phyloP scores from a whole-genome alignment of 768 basidiomycete genomes.

The Tricholoma matsutake region DNA sequence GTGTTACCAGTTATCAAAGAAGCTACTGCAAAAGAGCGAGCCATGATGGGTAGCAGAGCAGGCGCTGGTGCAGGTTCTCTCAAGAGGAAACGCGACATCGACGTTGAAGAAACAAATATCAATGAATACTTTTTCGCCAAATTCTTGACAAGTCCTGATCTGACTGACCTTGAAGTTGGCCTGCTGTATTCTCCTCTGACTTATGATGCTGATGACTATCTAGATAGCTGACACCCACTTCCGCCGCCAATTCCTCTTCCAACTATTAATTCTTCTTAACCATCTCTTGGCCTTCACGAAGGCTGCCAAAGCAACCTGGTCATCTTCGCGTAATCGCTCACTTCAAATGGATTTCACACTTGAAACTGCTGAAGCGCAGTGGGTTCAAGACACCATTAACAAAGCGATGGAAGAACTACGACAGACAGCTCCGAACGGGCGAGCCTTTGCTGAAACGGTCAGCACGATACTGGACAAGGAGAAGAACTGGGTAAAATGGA shows the following conservation, averaged over 20 bases:
- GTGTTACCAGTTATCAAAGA: constrained; percentile 80
- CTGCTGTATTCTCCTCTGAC: constrained; percentile 1
- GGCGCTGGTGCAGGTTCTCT: constrained; percentile 35
- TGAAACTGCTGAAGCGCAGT: constrained; percentile 61
- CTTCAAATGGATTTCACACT: constrained; percentile 83
- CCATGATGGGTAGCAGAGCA: constrained; percentile 77
- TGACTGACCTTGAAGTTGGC: constrained; percentile 82
- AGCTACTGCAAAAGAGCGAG: constrained; percentile 84
- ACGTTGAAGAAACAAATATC: constrained; percentile 49
- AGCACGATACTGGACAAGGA: constrained; percentile 73
- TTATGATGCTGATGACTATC: constrained; percentile 7
- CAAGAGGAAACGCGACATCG: constrained; percentile 68
- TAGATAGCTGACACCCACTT: constrained; percentile 90
- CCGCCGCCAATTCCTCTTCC: constrained; percentile 89
- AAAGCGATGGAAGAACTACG: constrained; percentile 60
- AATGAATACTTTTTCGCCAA: constrained; percentile 92
- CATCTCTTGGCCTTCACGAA: constrained; percentile 77
- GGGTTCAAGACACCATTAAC: constrained; percentile 69
- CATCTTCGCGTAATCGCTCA: constrained; percentile 66
- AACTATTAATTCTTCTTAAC: constrained; percentile 73
- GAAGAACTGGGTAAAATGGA: constrained; percentile 90
- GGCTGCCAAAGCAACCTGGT: constrained; percentile 56
- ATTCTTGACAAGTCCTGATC: constrained; percentile 83
- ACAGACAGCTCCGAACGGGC: constrained; percentile 76
- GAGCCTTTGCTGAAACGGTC: constrained; percentile 73